Conservation (phyloP, 2,329 filamentous ascomycete genomes). For the Teratosphaeria viscida region DNA sequence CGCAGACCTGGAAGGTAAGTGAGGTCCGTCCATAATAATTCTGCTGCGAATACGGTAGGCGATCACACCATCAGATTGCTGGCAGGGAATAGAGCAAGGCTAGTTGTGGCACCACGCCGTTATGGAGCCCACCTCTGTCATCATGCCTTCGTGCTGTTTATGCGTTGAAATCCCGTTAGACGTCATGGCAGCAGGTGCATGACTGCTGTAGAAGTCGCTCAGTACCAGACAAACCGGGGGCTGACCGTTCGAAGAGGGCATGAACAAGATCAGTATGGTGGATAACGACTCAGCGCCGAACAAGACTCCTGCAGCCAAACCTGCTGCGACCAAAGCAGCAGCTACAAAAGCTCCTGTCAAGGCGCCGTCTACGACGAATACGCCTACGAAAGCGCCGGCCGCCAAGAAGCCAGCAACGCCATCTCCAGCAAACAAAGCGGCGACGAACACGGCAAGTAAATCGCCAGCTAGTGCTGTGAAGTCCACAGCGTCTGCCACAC, state of each 20-base stretch:
- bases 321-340: constrained; percentile 7
- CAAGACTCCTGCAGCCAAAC: constrained; percentile 11
- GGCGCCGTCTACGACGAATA: constrained; percentile 10
- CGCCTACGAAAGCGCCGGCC: constrained; percentile 7
- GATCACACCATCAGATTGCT: not conserved
- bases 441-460: not conserved
- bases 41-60: not conserved
- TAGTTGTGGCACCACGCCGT: not conserved
- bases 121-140: not conserved
- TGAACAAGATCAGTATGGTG: constrained; percentile 24
- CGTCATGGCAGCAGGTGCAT: not conserved
- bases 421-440: constrained; percentile 8
- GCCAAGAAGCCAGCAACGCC: constrained; percentile 6
- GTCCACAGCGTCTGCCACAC: not conserved
- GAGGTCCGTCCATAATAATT: not conserved
- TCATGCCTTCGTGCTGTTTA: not conserved
- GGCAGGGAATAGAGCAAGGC: not conserved
- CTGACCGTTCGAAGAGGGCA: constrained; percentile 10
- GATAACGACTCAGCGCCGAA: constrained; percentile 20
- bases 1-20: constrained; percentile 2
- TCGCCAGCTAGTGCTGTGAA: not conserved
- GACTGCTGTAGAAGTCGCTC: not conserved
- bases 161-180: not conserved
- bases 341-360: constrained; percentile 7
- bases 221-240: not conserved